A percentile compares a stretch with the other conserved stretches of the same genome.
These are phyloP conservation scores for Nyctanthes arbortristis DNA, from an alignment of 257 asterid genomes.

Conservation along the genomic window DNA sequence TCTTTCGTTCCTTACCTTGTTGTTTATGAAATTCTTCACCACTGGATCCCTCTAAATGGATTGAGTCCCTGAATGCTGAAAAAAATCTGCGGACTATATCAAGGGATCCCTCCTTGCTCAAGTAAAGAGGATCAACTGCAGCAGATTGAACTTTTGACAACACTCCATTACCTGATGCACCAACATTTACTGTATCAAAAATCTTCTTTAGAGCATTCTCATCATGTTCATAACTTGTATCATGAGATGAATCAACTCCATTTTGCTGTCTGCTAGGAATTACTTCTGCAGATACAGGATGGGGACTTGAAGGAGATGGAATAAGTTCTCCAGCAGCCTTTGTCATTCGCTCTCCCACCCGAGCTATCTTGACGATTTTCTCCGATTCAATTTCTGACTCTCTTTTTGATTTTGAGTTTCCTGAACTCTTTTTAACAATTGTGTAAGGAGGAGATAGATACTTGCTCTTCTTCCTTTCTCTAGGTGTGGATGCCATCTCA, in stretches of 20 bases:
- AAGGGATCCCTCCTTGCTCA: slow-evolving; percentile 41
- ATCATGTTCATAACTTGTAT: not conserved
- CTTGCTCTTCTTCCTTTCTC: slow-evolving; percentile 88
- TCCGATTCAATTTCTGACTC: slow-evolving; percentile 30
- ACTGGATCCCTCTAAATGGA: slow-evolving; percentile 35
- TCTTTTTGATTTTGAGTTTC: slow-evolving; percentile 29
- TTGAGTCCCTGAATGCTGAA: slow-evolving; percentile 54
- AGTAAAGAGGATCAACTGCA: slow-evolving; percentile 45
- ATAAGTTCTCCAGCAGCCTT: slow-evolving; percentile 35
- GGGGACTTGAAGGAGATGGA: slow-evolving; percentile 16
- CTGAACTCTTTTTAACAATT: slow-evolving; percentile 23
- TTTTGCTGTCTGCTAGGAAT: not conserved
- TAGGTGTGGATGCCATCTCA: slow-evolving; percentile 35
- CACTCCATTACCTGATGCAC: slow-evolving; percentile 36
- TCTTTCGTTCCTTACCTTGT: slow-evolving; percentile 35
- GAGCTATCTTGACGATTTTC: slow-evolving; percentile 29
- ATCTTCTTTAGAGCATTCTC: slow-evolving; percentile 24
- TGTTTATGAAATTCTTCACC: slow-evolving; percentile 22
- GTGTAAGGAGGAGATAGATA: slow-evolving; percentile 75
- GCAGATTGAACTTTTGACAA: slow-evolving; percentile 38
- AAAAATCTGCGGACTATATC: slow-evolving; percentile 44
- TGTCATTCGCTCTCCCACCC: slow-evolving; percentile 34
- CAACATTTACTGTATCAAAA: slow-evolving; percentile 29
- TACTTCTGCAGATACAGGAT: slow-evolving; percentile 17
- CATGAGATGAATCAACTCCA: slow-evolving; percentile 3